Percentiles rank a stretch among this genome's conserved stretches.
Conservation (phyloP, 805 yeast species). For the Candida caryicola region DNA sequence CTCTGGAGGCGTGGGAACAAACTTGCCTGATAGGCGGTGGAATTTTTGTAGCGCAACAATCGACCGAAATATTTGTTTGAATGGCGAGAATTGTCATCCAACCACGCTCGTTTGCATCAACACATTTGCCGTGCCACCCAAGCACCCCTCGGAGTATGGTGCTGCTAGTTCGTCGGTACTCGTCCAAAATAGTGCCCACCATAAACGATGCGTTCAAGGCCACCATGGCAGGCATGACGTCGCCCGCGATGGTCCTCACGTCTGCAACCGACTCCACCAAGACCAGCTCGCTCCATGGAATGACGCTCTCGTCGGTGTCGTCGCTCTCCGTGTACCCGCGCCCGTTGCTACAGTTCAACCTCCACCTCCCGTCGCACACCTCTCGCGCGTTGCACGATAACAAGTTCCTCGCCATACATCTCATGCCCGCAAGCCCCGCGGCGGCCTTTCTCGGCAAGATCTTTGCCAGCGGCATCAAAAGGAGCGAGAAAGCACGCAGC, state of each 20-base stretch:
- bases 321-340: slow-evolving; percentile 76
- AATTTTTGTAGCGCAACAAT: no score
- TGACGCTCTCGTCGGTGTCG: slow-evolving; percentile 82
- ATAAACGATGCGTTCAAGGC: slow-evolving; percentile 21
- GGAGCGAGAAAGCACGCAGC: slow-evolving; percentile 30
- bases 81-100: no score
- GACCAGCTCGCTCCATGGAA: slow-evolving; percentile 50
- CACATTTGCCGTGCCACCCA: no score
- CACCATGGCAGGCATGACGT: slow-evolving; percentile 36
- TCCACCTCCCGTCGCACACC: slow-evolving; percentile 83
- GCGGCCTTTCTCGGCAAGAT: slow-evolving; percentile 61
- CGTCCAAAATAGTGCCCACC: slow-evolving; percentile 1
- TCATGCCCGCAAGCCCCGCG: slow-evolving; percentile 57
- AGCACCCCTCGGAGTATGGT: no score
- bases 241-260: slow-evolving; percentile 45
- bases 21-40: no score
- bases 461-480: slow-evolving; percentile 60
- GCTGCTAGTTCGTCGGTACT: slow-evolving; percentile 4
- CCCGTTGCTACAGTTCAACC: slow-evolving; percentile 80
- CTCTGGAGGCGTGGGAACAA: no score
- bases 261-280: slow-evolving; percentile 24
- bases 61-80: no score
- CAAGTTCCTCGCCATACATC: slow-evolving; percentile 65
- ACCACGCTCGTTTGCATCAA: no score
- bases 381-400: slow-evolving; percentile 61